phyloP scores from a whole-genome alignment of 2,329 filamentous ascomycete species.

The Diaporthe citrichinensis region DNA sequence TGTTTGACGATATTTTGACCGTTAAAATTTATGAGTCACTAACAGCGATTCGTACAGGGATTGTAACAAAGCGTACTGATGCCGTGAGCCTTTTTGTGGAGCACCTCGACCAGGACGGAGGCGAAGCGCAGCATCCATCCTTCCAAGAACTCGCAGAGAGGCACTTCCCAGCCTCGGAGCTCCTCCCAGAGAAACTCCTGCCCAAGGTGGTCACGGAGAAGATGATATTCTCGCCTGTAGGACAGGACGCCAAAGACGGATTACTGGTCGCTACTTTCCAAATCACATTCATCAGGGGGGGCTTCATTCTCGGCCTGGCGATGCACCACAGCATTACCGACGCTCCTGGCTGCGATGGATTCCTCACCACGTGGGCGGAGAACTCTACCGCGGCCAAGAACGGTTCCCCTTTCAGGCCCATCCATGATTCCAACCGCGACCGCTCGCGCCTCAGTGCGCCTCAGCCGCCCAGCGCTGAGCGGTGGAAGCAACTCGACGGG shows the following conservation, averaged over 20 bases:
- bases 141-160: conserved; percentile 17
- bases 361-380: conserved; percentile 48
- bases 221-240: conserved; percentile 17
- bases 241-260: conserved; percentile 5
- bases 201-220: conserved; percentile 18
- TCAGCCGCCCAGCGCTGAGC: background rate
- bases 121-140: background rate
- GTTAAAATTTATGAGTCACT: background rate
- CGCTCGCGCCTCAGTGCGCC: conserved; percentile 18
- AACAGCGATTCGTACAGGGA: background rate
- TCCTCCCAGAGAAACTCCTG: background rate
- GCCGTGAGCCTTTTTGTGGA: conserved; percentile 20
- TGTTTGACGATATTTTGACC: background rate
- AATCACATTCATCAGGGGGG: conserved; percentile 48
- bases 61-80: conserved; percentile 7
- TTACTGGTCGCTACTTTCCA: conserved; percentile 43
- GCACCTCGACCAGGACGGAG: conserved; percentile 17
- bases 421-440: conserved; percentile 17
- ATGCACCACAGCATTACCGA: conserved; percentile 47
- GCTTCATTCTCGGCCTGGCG: conserved; percentile 47
- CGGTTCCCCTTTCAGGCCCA: conserved; percentile 39
- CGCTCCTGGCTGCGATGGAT: conserved; percentile 48
- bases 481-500: conserved; percentile 7
- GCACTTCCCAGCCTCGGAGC: conserved; percentile 6
- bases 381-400: conserved; percentile 44